Evolutionary conservation across 169 alveolate species (phyloP).

Genomic region (Cryptosporidium felis): DNA sequence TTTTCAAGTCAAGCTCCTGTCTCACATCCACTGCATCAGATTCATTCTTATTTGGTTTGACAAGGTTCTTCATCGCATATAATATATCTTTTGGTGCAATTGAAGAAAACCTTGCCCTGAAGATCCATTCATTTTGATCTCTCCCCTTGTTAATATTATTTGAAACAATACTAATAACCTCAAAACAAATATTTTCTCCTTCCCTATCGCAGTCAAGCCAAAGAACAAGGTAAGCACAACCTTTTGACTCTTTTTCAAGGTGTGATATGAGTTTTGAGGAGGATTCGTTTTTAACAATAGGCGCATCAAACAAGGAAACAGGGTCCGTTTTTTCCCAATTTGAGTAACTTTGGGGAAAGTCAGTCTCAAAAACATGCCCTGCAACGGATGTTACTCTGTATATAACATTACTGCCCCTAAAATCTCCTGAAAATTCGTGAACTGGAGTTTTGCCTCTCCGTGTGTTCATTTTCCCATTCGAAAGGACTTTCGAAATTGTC

Average conservation of each 20-base stretch:
- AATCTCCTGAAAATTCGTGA: conserved; percentile 85
- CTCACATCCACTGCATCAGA: conserved; percentile 96
- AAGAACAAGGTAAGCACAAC: conserved; percentile 89
- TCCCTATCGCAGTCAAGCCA: conserved; percentile 99
- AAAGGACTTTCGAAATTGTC: conserved; percentile 92
- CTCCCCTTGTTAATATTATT: conserved; percentile 75
- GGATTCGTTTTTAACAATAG: conserved; percentile 84
- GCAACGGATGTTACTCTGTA: conserved; percentile 88
- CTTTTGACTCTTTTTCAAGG: conserved; percentile 87
- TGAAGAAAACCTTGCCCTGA: conserved; percentile 98
- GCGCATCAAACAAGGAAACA: conserved; percentile 92
- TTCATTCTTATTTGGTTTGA: conserved; percentile 92
- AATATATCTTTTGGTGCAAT: conserved; percentile 92
- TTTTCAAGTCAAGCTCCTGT: conserved; percentile 95
- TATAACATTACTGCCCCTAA: conserved; percentile 81
- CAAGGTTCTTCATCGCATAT: conserved; percentile 88
- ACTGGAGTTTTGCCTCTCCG: conserved; percentile 84
- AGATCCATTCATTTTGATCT: conserved; percentile 75
- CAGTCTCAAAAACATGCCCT: conserved; percentile 96
- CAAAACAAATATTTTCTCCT: conserved; percentile 99
- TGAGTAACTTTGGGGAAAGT: conserved; percentile 91
- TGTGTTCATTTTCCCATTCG: conserved; percentile 78
- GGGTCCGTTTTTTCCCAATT: conserved; percentile 95
- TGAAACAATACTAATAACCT: conserved; percentile 87
- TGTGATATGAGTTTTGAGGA: conserved; percentile 83